phyloP scores from a whole-genome alignment of 768 basidiomycete species.

The Naematelia encephala region DNA sequence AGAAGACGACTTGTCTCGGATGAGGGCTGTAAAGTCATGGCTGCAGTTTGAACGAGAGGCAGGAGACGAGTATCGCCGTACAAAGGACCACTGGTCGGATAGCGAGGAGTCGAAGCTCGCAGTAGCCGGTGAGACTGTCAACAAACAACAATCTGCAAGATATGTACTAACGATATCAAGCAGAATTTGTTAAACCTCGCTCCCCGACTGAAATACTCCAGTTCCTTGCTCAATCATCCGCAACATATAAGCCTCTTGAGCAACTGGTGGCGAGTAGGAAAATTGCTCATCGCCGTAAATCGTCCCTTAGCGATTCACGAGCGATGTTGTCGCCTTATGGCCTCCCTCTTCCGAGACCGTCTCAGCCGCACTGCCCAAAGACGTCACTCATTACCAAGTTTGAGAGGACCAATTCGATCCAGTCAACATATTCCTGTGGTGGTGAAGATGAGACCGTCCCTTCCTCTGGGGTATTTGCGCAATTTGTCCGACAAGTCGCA shows the following conservation, averaged over 20 bases:
- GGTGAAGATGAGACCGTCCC: constrained; percentile 6
- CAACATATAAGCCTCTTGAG: constrained; percentile 33
- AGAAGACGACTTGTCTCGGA: not conserved
- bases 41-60: constrained; percentile 38
- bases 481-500: constrained; percentile 2
- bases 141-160: constrained; percentile 9
- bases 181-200: not conserved
- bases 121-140: constrained; percentile 17
- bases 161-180: not conserved
- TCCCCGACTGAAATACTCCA: not conserved
- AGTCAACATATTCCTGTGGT: constrained; percentile 15
- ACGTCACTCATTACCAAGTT: constrained; percentile 36
- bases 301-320: constrained; percentile 28
- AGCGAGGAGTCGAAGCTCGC: constrained; percentile 18
- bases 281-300: constrained; percentile 32
- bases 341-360: constrained; percentile 23
- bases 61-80: constrained; percentile 28
- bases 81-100: constrained; percentile 18
- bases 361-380: constrained; percentile 10
- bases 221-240: constrained; percentile 33
- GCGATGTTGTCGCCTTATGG: constrained; percentile 32
- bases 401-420: constrained; percentile 37
- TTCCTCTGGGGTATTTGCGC: not conserved
- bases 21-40: constrained; percentile 16
- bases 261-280: constrained; percentile 8